Evolutionary conservation across 140 eudicot species (phyloP).

Genomic region (Bidens hawaiensis): DNA sequence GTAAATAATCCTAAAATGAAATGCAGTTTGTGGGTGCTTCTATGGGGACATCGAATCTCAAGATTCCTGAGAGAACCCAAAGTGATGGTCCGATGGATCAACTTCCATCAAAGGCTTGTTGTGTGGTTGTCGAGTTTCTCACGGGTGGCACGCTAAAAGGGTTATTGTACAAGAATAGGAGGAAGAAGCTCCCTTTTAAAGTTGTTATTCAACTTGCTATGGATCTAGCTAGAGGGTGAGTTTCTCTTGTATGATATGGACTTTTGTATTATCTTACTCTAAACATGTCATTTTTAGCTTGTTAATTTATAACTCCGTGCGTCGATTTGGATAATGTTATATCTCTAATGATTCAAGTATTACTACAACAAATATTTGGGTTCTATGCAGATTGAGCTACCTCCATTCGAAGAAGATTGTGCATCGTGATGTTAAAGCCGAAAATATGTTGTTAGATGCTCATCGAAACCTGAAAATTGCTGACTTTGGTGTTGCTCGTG

Average conservation of each 20-base stretch:
- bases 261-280: background rate
- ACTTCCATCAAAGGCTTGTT: slow-evolving; percentile 81
- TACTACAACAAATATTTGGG: too few relatives aligned
- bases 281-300: too few relatives aligned
- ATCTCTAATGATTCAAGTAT: too few relatives aligned
- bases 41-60: slow-evolving; percentile 88
- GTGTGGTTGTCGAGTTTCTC: slow-evolving; percentile 79
- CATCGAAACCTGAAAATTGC: slow-evolving; percentile 65
- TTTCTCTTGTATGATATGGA: background rate
- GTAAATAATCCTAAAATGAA: background rate
- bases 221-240: slow-evolving; percentile 84
- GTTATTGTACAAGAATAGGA: slow-evolving; percentile 53
- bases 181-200: slow-evolving; percentile 74
- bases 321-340: too few relatives aligned
- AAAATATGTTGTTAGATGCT: slow-evolving; percentile 74
- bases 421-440: slow-evolving; percentile 92
- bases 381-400: slow-evolving; percentile 55
- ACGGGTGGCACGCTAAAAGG: slow-evolving; percentile 78
- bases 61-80: slow-evolving; percentile 60
- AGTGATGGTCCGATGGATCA: slow-evolving; percentile 37
- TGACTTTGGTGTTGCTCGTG: slow-evolving; percentile 92
- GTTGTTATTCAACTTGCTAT: slow-evolving; percentile 80
- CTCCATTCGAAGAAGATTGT: slow-evolving; percentile 82
- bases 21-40: slow-evolving; percentile 96
- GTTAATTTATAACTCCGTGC: too few relatives aligned